Percentiles rank a stretch among this genome's conserved stretches.
phyloP scores from a whole-genome alignment of 2,329 filamentous ascomycete genomes.

The Aureobasidium mangrovei region DNA sequence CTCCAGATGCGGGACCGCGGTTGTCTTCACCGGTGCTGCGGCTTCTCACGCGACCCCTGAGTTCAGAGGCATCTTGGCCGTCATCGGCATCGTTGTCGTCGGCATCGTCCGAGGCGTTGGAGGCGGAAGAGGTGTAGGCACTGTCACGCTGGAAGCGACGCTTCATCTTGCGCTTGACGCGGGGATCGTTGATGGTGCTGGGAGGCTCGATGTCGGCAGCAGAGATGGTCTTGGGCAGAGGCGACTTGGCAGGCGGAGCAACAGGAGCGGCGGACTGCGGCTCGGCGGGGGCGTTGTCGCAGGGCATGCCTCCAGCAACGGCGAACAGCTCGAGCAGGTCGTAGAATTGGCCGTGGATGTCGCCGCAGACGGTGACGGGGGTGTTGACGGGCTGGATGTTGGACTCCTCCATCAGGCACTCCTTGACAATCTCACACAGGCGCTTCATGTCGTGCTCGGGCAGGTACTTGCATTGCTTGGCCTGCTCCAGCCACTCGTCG shows the following conservation, averaged over 20 bases:
- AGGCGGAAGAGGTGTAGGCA: conserved; percentile 45
- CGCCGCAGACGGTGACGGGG: conserved; percentile 92
- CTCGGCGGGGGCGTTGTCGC: conserved; percentile 41
- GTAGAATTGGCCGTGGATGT: conserved; percentile 98
- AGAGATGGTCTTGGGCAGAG: conserved; percentile 58
- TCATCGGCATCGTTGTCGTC: conserved; percentile 34
- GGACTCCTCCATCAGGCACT: conserved; percentile 98
- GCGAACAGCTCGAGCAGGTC: conserved; percentile 94
- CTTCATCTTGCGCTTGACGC: conserved; percentile 76
- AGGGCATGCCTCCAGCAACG: conserved; percentile 93
- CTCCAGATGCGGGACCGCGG: conserved; percentile 14
- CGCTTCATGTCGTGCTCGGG: conserved; percentile 97
- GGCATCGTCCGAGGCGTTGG: conserved; percentile 34
- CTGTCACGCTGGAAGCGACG: conserved; percentile 41
- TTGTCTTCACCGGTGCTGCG: conserved; percentile 25
- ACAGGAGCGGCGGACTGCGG: conserved; percentile 9
- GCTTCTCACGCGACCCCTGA: conserved; percentile 31
- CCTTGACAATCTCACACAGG: conserved; percentile 96
- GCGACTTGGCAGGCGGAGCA: conserved; percentile 7
- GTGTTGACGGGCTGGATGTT: conserved; percentile 98
- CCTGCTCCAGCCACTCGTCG: conserved; percentile 93
- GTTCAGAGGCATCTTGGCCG: conserved; percentile 22
- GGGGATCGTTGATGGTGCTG: conserved; percentile 78
- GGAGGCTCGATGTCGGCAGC: conserved; percentile 91
- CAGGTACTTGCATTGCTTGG: conserved; percentile 94